Evolutionary conservation across 129 eudicot genomes (phyloP).

Genomic region (Oenanthe sinensis): DNA sequence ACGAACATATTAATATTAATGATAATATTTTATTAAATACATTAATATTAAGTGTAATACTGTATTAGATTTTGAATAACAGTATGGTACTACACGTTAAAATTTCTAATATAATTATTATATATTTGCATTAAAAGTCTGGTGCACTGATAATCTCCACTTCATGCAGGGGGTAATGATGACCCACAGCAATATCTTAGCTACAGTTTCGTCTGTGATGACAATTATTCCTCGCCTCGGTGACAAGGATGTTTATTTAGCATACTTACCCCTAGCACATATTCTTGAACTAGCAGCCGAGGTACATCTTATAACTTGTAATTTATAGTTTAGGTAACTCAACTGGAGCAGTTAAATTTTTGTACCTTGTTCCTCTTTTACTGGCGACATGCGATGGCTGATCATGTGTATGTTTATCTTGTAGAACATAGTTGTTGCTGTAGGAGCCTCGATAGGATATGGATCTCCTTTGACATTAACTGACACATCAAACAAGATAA

Average conservation of each 20-base stretch:
- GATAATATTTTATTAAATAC: background rate
- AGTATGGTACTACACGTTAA: background rate
- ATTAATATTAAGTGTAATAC: background rate
- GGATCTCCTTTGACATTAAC: slow-evolving; percentile 94
- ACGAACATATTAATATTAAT: too few species aligned
- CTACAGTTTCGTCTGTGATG: slow-evolving; percentile 90
- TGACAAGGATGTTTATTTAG: slow-evolving; percentile 69
- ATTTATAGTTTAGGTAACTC: background rate
- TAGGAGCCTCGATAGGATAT: slow-evolving; percentile 82
- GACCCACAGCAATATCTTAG: slow-evolving; percentile 87
- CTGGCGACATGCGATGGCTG: background rate
- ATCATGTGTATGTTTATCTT: slow-evolving; percentile 10
- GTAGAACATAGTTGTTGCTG: slow-evolving; percentile 69
- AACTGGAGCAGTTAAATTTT: background rate
- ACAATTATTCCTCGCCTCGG: slow-evolving; percentile 86
- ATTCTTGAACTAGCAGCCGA: slow-evolving; percentile 96
- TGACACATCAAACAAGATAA: slow-evolving; percentile 86
- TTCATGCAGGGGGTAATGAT: slow-evolving; percentile 87
- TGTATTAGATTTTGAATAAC: background rate
- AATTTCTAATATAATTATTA: background rate
- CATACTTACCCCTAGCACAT: slow-evolving; percentile 91
- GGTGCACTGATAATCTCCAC: background rate
- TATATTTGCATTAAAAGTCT: background rate
- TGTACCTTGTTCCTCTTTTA: slow-evolving; percentile 1
- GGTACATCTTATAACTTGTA: slow-evolving; percentile 33